These are phyloP conservation scores for Amauroascus niger DNA, from an alignment of 2,329 filamentous ascomycete species.

Conservation along the genomic window DNA sequence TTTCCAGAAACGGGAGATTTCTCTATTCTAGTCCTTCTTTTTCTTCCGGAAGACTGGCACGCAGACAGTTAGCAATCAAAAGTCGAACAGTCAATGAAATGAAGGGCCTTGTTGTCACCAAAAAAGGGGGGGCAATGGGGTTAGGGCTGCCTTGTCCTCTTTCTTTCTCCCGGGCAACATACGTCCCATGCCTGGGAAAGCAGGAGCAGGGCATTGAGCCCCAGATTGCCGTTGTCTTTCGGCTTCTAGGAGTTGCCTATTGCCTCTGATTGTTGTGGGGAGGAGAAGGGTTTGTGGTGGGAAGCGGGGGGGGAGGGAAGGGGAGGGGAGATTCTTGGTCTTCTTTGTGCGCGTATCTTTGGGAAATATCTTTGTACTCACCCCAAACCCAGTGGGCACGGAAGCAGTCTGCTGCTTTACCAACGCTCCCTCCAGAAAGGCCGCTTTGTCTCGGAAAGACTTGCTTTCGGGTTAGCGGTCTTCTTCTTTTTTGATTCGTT, in stretches of 20 bases:
- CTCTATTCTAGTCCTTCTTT: not conserved
- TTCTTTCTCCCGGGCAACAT: not conserved
- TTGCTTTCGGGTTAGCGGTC: not conserved
- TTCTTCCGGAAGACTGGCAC: not conserved
- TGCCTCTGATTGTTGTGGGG: not conserved
- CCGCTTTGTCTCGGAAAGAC: conserved; percentile 2
- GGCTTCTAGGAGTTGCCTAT: not conserved
- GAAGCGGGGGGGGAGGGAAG: no score
- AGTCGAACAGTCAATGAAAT: not conserved
- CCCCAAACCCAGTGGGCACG: conserved; percentile 3
- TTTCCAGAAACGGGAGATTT: not conserved
- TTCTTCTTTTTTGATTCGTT: not conserved
- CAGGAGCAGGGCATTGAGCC: not conserved
- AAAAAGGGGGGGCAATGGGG: not conserved
- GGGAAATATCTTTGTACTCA: conserved; percentile 9
- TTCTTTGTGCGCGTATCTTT: not conserved
- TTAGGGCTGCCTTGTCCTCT: not conserved
- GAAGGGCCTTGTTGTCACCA: conserved; percentile 4
- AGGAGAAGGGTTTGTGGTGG: not conserved
- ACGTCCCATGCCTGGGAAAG: not conserved
- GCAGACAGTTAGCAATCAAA: conserved; percentile 1
- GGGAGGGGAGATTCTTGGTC: not conserved
- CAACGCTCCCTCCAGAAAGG: not conserved
- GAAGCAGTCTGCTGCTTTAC: conserved; percentile 5
- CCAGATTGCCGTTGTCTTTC: not conserved